Conservation (phyloP, 1,284 basidiomycete species). For the Cryptococcus depauperatus region DNA sequence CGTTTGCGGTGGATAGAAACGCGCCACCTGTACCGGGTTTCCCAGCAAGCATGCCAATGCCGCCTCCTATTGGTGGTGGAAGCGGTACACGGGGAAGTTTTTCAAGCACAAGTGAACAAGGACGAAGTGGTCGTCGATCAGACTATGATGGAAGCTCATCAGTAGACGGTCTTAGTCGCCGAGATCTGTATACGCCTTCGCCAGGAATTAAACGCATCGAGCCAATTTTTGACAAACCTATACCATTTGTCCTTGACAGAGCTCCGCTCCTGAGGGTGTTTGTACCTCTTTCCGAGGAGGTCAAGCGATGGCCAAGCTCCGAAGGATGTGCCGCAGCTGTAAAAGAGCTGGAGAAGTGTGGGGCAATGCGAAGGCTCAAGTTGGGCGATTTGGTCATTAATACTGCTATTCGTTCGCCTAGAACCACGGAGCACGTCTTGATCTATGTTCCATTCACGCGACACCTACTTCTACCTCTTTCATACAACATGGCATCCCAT, state of each 20-base stretch:
- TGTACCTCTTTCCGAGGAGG: slow-evolving; percentile 35
- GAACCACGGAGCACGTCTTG: slow-evolving; percentile 36
- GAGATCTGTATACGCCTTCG: slow-evolving; percentile 11
- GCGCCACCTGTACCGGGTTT: slow-evolving; percentile 18
- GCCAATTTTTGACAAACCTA: slow-evolving; percentile 41
- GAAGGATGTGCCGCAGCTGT: slow-evolving; percentile 37
- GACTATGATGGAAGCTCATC: slow-evolving; percentile 21
- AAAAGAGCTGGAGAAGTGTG: slow-evolving; percentile 42
- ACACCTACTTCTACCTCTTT: slow-evolving; percentile 40
- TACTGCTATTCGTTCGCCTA: slow-evolving; percentile 34
- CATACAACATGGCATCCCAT: slow-evolving; percentile 30
- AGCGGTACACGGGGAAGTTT: slow-evolving; percentile 26
- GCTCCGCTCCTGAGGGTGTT: slow-evolving; percentile 43
- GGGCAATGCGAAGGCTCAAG: slow-evolving; percentile 35
- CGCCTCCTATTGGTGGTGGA: slow-evolving; percentile 17
- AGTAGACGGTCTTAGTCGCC: slow-evolving; percentile 7
- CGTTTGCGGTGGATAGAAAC: slow-evolving; percentile 15
- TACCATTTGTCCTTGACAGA: slow-evolving; percentile 38
- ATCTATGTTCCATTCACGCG: slow-evolving; percentile 36
- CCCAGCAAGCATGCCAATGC: slow-evolving; percentile 14
- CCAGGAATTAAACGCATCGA: slow-evolving; percentile 18
- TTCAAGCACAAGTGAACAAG: slow-evolving; percentile 20
- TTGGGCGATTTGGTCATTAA: slow-evolving; percentile 44
- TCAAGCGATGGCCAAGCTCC: slow-evolving; percentile 41
- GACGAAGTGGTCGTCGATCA: slow-evolving; percentile 20